These are phyloP conservation scores for Conidiobolus incongruus DNA, from an alignment of 371 early-diverging fungal species.

Conservation along the genomic window DNA sequence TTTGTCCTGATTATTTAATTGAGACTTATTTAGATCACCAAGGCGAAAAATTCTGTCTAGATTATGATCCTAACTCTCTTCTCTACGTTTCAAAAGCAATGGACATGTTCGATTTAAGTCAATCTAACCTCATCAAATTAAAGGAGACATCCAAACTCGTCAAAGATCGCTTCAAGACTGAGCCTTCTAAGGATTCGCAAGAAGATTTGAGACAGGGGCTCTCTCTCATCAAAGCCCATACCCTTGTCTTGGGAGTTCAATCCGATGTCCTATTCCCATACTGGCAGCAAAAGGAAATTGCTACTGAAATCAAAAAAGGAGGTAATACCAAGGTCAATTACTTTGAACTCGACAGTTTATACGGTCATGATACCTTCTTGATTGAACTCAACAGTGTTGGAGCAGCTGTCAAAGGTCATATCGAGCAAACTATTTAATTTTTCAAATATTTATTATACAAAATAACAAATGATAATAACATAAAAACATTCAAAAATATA, in stretches of 20 bases:
- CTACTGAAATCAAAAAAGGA: slow-evolving; percentile 45
- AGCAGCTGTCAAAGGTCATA: slow-evolving; percentile 81
- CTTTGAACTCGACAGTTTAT: slow-evolving; percentile 89
- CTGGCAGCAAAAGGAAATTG: slow-evolving; percentile 89
- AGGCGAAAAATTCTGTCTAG: slow-evolving; percentile 72
- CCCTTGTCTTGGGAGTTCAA: slow-evolving; percentile 80
- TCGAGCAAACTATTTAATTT: slow-evolving; percentile 28
- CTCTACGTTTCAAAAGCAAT: slow-evolving; percentile 89
- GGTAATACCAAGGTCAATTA: slow-evolving; percentile 81
- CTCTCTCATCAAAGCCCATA: slow-evolving; percentile 26
- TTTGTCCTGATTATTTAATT: slow-evolving; percentile 84
- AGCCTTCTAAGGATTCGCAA: slow-evolving; percentile 7
- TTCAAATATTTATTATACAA: too few relatives aligned
- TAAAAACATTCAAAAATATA: too few relatives aligned
- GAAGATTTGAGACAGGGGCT: slow-evolving; percentile 31
- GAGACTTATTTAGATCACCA: slow-evolving; percentile 93
- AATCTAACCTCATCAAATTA: slow-evolving; percentile 19
- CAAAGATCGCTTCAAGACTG: not conserved
- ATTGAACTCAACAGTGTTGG: slow-evolving; percentile 77
- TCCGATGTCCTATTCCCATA: slow-evolving; percentile 85
- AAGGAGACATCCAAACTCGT: slow-evolving; percentile 17
- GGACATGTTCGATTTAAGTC: slow-evolving; percentile 90
- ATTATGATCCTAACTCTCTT: slow-evolving; percentile 86
- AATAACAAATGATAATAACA: too few relatives aligned
- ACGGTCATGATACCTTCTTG: slow-evolving; percentile 92